Evolutionary conservation across 2,329 filamentous ascomycete genomes (phyloP).

Genomic region (Xylariales sp.): DNA sequence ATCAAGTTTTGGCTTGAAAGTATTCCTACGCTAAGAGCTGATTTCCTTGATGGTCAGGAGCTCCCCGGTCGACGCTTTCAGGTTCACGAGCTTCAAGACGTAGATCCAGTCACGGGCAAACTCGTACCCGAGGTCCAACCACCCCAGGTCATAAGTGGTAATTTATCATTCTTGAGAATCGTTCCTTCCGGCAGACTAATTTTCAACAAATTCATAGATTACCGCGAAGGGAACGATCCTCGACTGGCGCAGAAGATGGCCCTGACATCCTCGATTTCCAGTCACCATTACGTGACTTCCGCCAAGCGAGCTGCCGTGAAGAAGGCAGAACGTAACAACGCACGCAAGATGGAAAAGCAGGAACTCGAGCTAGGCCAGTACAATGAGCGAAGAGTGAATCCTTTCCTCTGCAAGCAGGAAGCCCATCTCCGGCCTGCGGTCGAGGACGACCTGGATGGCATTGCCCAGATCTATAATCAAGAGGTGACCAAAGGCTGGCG

Average conservation of each 20-base stretch:
- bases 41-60: slow-evolving; percentile 25
- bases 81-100: slow-evolving; percentile 24
- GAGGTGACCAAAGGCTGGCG: slow-evolving; percentile 31
- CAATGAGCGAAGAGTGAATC: slow-evolving; percentile 12
- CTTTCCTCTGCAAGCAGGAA: slow-evolving; percentile 17
- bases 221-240: neutral
- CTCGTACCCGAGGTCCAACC: slow-evolving; percentile 29
- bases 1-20: slow-evolving; percentile 15
- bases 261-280: no score
- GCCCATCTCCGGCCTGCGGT: slow-evolving; percentile 40
- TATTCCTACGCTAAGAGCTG: slow-evolving; percentile 10
- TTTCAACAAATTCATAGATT: neutral
- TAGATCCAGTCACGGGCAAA: slow-evolving; percentile 32
- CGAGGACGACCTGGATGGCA: slow-evolving; percentile 31
- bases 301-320: no score
- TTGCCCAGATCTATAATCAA: slow-evolving; percentile 41
- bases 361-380: slow-evolving; percentile 12
- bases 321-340: no score
- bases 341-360: slow-evolving; percentile 16
- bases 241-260: no score
- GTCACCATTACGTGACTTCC: no score
- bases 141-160: slow-evolving; percentile 13
- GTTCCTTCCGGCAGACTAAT: neutral
- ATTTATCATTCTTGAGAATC: neutral
- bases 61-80: slow-evolving; percentile 4